A percentile compares a stretch with the other conserved stretches of the same genome.
Conservation (phyloP, 1,139 yeast species). For the Eremothecium cymbalariae region DNA sequence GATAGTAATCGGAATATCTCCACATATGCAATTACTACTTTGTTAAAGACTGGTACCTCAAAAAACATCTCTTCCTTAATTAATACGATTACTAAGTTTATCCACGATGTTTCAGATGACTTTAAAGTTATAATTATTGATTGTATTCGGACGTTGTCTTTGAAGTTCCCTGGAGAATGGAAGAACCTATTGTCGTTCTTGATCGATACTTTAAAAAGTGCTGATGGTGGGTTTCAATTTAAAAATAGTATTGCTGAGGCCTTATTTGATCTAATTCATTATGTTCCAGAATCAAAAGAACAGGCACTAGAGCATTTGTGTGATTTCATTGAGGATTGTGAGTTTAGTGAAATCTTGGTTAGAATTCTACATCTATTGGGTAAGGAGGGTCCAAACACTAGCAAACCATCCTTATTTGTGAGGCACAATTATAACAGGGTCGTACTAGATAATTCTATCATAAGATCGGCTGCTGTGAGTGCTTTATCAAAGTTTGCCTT, state of each 20-base stretch:
- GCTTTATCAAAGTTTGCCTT: constrained; percentile 88
- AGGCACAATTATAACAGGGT: constrained; percentile 96
- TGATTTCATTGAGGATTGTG: constrained; percentile 98
- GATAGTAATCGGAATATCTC: constrained; percentile 88
- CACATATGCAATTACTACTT: constrained; percentile 97
- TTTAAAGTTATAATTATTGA: constrained; percentile 91
- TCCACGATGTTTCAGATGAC: constrained; percentile 93
- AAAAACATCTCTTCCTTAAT: constrained; percentile 86
- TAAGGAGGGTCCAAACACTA: constrained; percentile 83
- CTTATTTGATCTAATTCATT: constrained; percentile 79
- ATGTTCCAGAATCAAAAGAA: constrained; percentile 81
- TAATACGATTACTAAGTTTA: constrained; percentile 76
- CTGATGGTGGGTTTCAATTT: constrained; percentile 77
- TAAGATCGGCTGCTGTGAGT: constrained; percentile 91
- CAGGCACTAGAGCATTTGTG: constrained; percentile 80
- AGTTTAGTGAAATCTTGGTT: constrained; percentile 85
- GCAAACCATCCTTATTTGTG: constrained; percentile 83
- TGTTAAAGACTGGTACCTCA: constrained; percentile 89
- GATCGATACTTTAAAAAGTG: constrained; percentile 73
- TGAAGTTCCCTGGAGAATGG: constrained; percentile 89
- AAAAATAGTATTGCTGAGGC: constrained; percentile 89
- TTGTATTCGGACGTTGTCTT: constrained; percentile 84
- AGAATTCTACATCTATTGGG: constrained; percentile 87
- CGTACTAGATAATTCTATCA: constrained; percentile 88
- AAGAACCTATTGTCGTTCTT: constrained; percentile 74